Conservation (phyloP, 768 basidiomycete genomes). For the Panaeolus cyanescens region DNA sequence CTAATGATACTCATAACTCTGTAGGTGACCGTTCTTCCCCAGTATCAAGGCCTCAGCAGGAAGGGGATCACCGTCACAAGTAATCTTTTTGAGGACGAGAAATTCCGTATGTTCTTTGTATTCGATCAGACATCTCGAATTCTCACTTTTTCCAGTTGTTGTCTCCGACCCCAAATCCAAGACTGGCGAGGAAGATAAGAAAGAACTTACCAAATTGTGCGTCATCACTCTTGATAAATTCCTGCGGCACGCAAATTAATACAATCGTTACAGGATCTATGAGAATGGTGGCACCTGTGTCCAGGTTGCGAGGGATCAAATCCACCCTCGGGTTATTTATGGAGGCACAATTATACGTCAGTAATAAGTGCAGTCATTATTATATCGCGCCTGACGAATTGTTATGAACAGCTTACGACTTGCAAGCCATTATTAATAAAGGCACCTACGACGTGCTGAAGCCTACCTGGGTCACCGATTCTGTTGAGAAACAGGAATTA, state of each 20-base stretch:
- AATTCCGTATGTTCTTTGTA: constrained; percentile 64
- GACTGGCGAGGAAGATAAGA: constrained; percentile 69
- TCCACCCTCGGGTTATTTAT: constrained; percentile 62
- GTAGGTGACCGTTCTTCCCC: constrained; percentile 62
- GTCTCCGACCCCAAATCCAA: constrained; percentile 73
- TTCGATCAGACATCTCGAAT: not conserved
- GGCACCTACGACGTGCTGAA: constrained; percentile 71
- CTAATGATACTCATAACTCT: constrained; percentile 3
- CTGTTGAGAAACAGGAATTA: constrained; percentile 56
- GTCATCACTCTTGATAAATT: constrained; percentile 17
- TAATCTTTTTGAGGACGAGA: constrained; percentile 71
- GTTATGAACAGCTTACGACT: constrained; percentile 57
- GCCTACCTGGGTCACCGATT: constrained; percentile 83
- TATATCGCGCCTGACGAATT: not conserved
- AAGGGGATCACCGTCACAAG: constrained; percentile 61
- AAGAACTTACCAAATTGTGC: constrained; percentile 67
- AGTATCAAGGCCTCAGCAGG: constrained; percentile 65
- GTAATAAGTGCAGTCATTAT: constrained; percentile 22
- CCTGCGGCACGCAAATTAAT: not conserved
- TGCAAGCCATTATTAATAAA: constrained; percentile 72
- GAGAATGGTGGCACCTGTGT: constrained; percentile 67
- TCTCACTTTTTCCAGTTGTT: constrained; percentile 52
- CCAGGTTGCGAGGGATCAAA: constrained; percentile 59
- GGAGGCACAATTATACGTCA: constrained; percentile 69
- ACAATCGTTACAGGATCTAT: constrained; percentile 75